These are phyloP conservation scores for Cryptococcus amylolentus DNA, from an alignment of 1,284 basidiomycete genomes.

Conservation along the genomic window DNA sequence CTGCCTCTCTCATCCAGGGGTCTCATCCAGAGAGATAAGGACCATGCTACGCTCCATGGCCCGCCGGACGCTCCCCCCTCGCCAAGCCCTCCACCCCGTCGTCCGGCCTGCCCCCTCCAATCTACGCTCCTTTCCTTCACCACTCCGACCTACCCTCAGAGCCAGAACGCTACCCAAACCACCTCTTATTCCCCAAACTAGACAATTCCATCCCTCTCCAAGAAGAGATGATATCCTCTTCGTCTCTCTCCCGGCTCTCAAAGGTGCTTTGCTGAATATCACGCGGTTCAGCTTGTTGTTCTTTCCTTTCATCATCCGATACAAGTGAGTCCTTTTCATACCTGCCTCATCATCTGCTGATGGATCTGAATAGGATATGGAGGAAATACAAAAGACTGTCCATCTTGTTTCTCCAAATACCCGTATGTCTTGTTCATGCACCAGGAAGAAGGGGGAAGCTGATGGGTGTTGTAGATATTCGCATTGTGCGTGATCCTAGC, in stretches of 20 bases:
- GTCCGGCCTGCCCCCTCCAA: too few relatives aligned
- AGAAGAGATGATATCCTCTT: conserved; percentile 52
- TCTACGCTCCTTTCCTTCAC: too few relatives aligned
- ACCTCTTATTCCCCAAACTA: not conserved
- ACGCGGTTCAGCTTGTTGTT: conserved; percentile 51
- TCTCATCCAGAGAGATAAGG: too few relatives aligned
- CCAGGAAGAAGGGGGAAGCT: not conserved
- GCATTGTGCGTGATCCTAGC: conserved; percentile 54
- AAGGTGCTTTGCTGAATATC: conserved; percentile 48
- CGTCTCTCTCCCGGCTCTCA: conserved; percentile 52
- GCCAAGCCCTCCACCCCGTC: too few relatives aligned
- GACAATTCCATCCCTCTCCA: conserved; percentile 41
- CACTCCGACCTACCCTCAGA: too few relatives aligned
- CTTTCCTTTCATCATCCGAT: conserved; percentile 53
- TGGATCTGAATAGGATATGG: conserved; percentile 39
- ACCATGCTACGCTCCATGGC: too few relatives aligned
- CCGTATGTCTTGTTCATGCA: conserved; percentile 30
- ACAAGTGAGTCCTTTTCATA: conserved; percentile 36
- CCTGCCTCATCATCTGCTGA: not conserved
- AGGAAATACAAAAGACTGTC: conserved; percentile 48
- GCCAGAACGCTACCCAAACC: too few relatives aligned
- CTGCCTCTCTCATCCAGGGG: too few relatives aligned
- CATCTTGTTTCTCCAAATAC: conserved; percentile 50
- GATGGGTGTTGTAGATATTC: conserved; percentile 43
- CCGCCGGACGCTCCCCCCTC: too few relatives aligned